These are phyloP conservation scores for Microdochium trichocladiopsis DNA, from an alignment of 2,329 filamentous ascomycete species.

Conservation along the genomic window DNA sequence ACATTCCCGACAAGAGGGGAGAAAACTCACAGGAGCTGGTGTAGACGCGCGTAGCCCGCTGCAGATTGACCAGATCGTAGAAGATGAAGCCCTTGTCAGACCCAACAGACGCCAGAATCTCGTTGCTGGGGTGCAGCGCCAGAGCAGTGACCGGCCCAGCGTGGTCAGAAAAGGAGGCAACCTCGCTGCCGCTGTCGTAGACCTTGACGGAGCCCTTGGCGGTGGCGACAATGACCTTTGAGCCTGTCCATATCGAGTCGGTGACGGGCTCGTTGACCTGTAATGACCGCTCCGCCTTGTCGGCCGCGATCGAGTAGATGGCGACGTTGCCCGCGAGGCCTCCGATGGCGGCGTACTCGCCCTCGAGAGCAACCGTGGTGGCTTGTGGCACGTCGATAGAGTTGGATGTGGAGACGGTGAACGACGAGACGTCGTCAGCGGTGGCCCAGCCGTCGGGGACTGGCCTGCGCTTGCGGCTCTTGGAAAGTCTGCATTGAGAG, in stretches of 20 bases:
- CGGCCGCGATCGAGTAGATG: slow-evolving; percentile 66
- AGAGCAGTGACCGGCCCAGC: slow-evolving; percentile 74
- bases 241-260: slow-evolving; percentile 54
- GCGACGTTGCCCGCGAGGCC: slow-evolving; percentile 68
- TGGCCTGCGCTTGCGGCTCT: slow-evolving; percentile 82
- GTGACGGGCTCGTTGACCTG: slow-evolving; percentile 64
- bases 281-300: slow-evolving; percentile 60
- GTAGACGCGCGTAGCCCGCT: slow-evolving; percentile 70
- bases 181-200: slow-evolving; percentile 64
- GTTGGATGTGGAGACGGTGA: slow-evolving; percentile 36
- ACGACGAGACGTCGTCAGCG: slow-evolving; percentile 56
- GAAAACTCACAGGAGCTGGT: slow-evolving; percentile 65
- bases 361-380: slow-evolving; percentile 42
- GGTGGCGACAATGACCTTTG: slow-evolving; percentile 66
- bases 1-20: not conserved
- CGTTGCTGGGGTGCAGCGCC: slow-evolving; percentile 74
- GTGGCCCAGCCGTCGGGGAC: slow-evolving; percentile 82
- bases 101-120: slow-evolving; percentile 80
- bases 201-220: slow-evolving; percentile 74
- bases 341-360: slow-evolving; percentile 64
- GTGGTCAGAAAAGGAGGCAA: slow-evolving; percentile 70
- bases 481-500: slow-evolving; percentile 58
- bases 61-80: slow-evolving; percentile 67
- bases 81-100: slow-evolving; percentile 88
- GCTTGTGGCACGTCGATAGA: slow-evolving; percentile 39